Conservation (phyloP, 345 rosid genomes). For the Pistacia atlantica region DNA sequence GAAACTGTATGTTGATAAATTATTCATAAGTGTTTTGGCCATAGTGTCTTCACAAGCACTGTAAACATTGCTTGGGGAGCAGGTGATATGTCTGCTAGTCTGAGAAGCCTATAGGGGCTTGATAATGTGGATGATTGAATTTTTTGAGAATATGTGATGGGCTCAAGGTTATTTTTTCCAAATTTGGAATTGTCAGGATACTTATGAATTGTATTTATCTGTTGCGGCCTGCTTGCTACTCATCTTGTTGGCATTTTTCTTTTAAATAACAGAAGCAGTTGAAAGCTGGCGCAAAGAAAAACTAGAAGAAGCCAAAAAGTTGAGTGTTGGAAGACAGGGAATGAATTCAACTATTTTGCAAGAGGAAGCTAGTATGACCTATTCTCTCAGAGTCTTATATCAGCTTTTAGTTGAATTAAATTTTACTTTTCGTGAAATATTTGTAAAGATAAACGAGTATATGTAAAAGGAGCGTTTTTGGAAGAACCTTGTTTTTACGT, state of each 20-base stretch:
- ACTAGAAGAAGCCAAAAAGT: slow-evolving; percentile 60
- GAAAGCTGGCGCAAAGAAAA: slow-evolving; percentile 92
- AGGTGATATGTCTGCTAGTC: background rate
- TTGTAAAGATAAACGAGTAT: slow-evolving; percentile 8
- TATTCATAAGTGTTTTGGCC: background rate
- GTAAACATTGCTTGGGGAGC: slow-evolving; percentile 1
- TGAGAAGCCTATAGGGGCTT: background rate
- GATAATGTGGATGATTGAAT: slow-evolving; percentile 2
- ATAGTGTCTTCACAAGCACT: background rate
- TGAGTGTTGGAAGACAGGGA: slow-evolving; percentile 43
- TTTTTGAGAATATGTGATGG: background rate
- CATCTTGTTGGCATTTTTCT: slow-evolving; percentile 26
- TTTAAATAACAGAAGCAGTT: slow-evolving; percentile 64
- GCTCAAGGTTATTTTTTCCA: slow-evolving; percentile 2
- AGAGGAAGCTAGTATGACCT: slow-evolving; percentile 75
- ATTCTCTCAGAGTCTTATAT: background rate
- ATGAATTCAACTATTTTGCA: slow-evolving; percentile 47
- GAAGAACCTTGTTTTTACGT: slow-evolving; percentile 7
- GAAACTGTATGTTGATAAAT: background rate
- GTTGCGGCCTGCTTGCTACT: slow-evolving; percentile 7
- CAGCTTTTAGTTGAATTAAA: slow-evolving; percentile 11
- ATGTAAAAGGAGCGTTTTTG: background rate
- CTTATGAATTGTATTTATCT: background rate
- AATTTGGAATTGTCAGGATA: background rate
- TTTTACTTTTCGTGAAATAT: slow-evolving; percentile 4